Conservation (phyloP, 169 alveolate genomes). For the Theileria annulata region DNA sequence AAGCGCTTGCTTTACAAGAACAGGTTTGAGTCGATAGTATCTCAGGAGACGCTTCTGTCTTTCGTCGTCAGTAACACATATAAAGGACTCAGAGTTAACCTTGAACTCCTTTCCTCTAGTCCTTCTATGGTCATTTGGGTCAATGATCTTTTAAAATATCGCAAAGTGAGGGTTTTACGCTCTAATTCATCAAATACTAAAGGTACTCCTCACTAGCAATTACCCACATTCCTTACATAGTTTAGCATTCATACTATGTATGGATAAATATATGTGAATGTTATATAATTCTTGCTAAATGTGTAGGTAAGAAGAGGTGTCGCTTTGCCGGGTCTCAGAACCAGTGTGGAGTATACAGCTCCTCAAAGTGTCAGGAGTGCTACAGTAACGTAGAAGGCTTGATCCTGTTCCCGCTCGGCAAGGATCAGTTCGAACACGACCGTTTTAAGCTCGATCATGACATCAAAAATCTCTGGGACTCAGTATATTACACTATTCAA, state of each 20-base stretch:
- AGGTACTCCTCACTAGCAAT: slow-evolving; percentile 58
- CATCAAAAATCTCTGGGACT: slow-evolving; percentile 73
- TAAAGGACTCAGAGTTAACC: slow-evolving; percentile 63
- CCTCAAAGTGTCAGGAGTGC: slow-evolving; percentile 71
- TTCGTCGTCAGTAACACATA: slow-evolving; percentile 21
- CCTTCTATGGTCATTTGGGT: slow-evolving; percentile 63
- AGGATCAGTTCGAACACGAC: slow-evolving; percentile 67
- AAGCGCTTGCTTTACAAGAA: slow-evolving; percentile 56
- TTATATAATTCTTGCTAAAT: neutral
- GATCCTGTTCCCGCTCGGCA: slow-evolving; percentile 73
- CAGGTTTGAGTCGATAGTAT: slow-evolving; percentile 54
- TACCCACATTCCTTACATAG: neutral
- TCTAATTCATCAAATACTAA: slow-evolving; percentile 60
- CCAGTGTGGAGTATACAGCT: slow-evolving; percentile 70
- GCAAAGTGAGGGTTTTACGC: slow-evolving; percentile 67
- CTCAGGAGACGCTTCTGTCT: slow-evolving; percentile 39
- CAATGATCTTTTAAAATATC: slow-evolving; percentile 58
- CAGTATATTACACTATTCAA: slow-evolving; percentile 43
- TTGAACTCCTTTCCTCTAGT: slow-evolving; percentile 61
- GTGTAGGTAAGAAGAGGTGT: slow-evolving; percentile 67
- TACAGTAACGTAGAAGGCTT: slow-evolving; percentile 60
- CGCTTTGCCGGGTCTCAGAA: slow-evolving; percentile 56
- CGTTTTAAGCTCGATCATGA: slow-evolving; percentile 71
- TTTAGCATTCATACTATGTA: too few relatives aligned
- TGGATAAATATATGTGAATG: neutral